phyloP scores from a whole-genome alignment of 306 rosid genomes.

The Sechiopsis laciniata region DNA sequence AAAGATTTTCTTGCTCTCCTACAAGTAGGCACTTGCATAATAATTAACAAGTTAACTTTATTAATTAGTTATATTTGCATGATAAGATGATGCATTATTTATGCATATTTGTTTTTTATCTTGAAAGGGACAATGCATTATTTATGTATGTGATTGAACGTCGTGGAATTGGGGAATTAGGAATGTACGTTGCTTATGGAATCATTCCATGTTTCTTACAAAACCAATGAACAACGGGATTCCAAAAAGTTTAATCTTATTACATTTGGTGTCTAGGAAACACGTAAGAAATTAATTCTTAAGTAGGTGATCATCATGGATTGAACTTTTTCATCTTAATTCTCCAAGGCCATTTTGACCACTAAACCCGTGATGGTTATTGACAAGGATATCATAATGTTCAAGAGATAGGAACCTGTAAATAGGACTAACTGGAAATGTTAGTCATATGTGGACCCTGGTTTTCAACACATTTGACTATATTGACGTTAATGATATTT shows the following conservation, averaged over 20 bases:
- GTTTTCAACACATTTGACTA: background rate
- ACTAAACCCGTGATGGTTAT: no score
- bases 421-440: background rate
- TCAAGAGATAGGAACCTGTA: background rate
- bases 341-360: no score
- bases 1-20: background rate
- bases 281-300: no score
- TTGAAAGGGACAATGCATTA: no score
- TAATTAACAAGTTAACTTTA: background rate
- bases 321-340: no score
- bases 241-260: background rate
- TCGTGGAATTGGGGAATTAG: background rate
- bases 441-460: slow-evolving; percentile 1
- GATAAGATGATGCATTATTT: background rate
- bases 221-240: background rate
- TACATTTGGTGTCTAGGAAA: no score
- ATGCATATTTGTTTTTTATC: background rate
- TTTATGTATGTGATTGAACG: background rate
- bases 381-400: background rate
- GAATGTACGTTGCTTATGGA: background rate
- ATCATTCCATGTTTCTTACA: background rate
- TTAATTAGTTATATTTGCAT: background rate
- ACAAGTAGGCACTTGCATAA: background rate
- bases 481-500: background rate
- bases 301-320: no score